A percentile compares a stretch with the other conserved stretches of the same genome.
These are phyloP conservation scores for Cryptococcus deneoformans DNA, from an alignment of 1,284 basidiomycete species.

Conservation along the genomic window DNA sequence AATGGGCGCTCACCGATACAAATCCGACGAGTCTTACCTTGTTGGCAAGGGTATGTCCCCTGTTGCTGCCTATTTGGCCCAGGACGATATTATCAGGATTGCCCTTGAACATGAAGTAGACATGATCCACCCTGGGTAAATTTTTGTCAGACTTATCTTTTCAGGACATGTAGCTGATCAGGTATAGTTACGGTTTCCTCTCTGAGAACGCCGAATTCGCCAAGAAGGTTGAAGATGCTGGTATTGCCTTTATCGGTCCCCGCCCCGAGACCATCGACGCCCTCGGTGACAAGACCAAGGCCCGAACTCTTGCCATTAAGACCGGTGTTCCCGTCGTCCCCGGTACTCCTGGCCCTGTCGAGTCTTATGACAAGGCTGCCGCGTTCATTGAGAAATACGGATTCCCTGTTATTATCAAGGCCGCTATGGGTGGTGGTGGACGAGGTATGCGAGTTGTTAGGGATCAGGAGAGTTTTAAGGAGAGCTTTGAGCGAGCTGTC, in stretches of 20 bases:
- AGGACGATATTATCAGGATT: slow-evolving; percentile 94
- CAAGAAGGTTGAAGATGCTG: slow-evolving; percentile 93
- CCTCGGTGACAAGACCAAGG: slow-evolving; percentile 99
- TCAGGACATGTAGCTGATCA: slow-evolving; percentile 1
- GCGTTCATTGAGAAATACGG: slow-evolving; percentile 92
- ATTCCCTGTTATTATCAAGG: slow-evolving; percentile 97
- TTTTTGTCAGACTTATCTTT: neutral
- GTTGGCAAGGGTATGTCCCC: slow-evolving; percentile 95
- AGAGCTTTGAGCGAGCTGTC: slow-evolving; percentile 88
- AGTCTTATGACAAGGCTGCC: slow-evolving; percentile 73
- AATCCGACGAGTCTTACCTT: slow-evolving; percentile 99
- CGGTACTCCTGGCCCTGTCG: slow-evolving; percentile 93
- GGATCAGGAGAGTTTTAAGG: slow-evolving; percentile 85
- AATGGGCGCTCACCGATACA: slow-evolving; percentile 95
- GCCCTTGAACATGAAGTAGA: slow-evolving; percentile 97
- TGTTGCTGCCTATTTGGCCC: slow-evolving; percentile 94
- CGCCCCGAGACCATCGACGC: slow-evolving; percentile 95
- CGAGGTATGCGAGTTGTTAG: slow-evolving; percentile 98
- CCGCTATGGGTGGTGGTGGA: slow-evolving; percentile 97
- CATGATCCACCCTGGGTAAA: slow-evolving; percentile 98
- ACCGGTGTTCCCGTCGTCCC: slow-evolving; percentile 94
- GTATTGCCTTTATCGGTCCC: slow-evolving; percentile 96
- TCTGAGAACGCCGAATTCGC: slow-evolving; percentile 97
- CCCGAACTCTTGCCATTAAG: slow-evolving; percentile 73
- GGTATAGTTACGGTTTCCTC: slow-evolving; percentile 88